Evolutionary conservation across 2,329 filamentous ascomycete species (phyloP).

Genomic region (Aspergillus versicolor): DNA sequence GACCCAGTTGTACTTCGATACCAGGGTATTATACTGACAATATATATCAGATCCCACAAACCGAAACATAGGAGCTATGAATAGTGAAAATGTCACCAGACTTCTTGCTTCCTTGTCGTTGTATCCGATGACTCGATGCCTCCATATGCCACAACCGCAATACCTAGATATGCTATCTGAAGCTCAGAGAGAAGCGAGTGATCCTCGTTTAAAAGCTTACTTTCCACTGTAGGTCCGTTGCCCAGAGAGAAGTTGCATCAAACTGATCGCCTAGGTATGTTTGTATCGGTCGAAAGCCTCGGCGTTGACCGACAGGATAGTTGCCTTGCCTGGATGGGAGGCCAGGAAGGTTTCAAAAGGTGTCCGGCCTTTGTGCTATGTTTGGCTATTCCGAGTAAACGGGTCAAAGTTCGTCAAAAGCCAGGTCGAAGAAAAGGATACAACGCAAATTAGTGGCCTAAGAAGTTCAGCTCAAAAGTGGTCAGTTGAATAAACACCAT

Average conservation of each 20-base stretch:
- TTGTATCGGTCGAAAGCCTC: conserved; percentile 42
- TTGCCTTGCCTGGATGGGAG: not conserved
- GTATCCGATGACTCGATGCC: conserved; percentile 45
- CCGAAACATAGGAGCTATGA: conserved; percentile 43
- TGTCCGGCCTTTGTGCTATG: not conserved
- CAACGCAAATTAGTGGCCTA: not conserved
- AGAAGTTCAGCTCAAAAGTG: not conserved
- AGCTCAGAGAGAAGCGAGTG: conserved; percentile 40
- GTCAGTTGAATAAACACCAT: conserved; percentile 3
- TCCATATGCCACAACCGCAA: conserved; percentile 41
- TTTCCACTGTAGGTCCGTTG: conserved; percentile 43
- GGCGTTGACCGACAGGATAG: not conserved
- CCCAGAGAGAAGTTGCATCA: not conserved
- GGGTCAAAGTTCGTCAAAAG: not conserved
- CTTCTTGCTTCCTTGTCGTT: conserved; percentile 43
- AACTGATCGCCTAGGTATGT: conserved; percentile 39
- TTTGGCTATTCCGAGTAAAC: not conserved
- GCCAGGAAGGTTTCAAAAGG: not conserved
- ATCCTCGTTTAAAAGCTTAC: conserved; percentile 42
- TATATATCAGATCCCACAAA: conserved; percentile 39
- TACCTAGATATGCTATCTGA: conserved; percentile 38
- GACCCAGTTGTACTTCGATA: not conserved
- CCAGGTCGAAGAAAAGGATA: not conserved
- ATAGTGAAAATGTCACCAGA: conserved; percentile 36
- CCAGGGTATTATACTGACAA: conserved; percentile 19